Conservation (phyloP, 2,329 filamentous ascomycete genomes). For the Alternaria consortialis region DNA sequence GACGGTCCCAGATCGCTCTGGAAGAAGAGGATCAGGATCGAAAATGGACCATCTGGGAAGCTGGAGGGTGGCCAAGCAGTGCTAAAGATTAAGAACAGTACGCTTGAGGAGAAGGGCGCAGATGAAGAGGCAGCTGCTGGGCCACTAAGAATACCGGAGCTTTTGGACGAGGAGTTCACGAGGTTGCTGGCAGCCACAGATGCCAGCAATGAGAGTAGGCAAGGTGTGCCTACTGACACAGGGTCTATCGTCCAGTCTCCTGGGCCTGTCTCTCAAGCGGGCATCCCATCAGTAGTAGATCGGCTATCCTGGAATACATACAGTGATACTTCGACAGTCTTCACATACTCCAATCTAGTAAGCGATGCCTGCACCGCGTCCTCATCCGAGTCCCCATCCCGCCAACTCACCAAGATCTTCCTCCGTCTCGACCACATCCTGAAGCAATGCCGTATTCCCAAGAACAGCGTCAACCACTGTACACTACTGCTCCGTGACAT, state of each 20-base stretch:
- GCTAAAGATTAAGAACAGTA: slow-evolving; percentile 69
- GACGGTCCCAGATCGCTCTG: slow-evolving; percentile 80
- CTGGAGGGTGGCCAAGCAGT: slow-evolving; percentile 83
- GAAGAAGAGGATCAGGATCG: slow-evolving; percentile 73
- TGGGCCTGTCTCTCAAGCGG: not conserved
- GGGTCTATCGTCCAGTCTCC: slow-evolving; percentile 10
- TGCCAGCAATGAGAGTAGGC: slow-evolving; percentile 7
- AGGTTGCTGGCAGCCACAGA: slow-evolving; percentile 40
- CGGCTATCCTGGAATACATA: slow-evolving; percentile 24
- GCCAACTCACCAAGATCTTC: slow-evolving; percentile 54
- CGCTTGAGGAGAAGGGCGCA: slow-evolving; percentile 59
- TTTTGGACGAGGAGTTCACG: slow-evolving; percentile 72
- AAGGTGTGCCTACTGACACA: slow-evolving; percentile 11
- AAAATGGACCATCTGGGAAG: slow-evolving; percentile 61
- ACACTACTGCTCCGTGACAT: slow-evolving; percentile 80
- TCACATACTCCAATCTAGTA: slow-evolving; percentile 55
- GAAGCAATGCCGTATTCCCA: slow-evolving; percentile 31
- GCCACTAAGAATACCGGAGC: slow-evolving; percentile 65
- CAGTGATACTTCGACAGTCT: slow-evolving; percentile 53
- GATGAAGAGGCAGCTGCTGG: slow-evolving; percentile 27
- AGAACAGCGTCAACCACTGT: slow-evolving; percentile 51
- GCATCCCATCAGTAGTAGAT: slow-evolving; percentile 9
- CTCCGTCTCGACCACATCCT: slow-evolving; percentile 43
- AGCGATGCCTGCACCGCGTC: slow-evolving; percentile 15
- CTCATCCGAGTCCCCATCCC: slow-evolving; percentile 15